Percentiles rank a stretch among this genome's conserved stretches.
These are phyloP conservation scores for Annulohypoxylon nitens DNA, from an alignment of 495 filamentous ascomycete genomes.

Conservation along the genomic window DNA sequence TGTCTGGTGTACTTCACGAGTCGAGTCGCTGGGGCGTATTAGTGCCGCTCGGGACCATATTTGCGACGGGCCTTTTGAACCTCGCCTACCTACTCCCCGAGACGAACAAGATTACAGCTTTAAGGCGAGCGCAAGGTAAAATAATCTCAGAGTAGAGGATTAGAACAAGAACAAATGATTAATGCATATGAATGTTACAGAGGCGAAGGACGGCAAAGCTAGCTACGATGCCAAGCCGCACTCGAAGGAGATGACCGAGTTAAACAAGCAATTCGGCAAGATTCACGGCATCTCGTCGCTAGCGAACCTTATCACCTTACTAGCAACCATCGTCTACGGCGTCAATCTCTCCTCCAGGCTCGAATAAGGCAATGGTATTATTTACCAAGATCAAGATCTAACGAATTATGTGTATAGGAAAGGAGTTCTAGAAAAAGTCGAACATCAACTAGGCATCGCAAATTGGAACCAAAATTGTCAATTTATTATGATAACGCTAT, in stretches of 20 bases:
- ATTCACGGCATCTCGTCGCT: conserved; percentile 84
- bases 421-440: not conserved
- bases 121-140: conserved; percentile 81
- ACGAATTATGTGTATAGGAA: conserved; percentile 32
- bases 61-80: conserved; percentile 75
- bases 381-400: not conserved
- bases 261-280: conserved; percentile 84
- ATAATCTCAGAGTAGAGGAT: not conserved
- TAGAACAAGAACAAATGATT: conserved; percentile 9
- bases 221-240: conserved; percentile 80
- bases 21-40: conserved; percentile 70
- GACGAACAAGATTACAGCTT: conserved; percentile 77
- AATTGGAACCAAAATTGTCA: conserved; percentile 20
- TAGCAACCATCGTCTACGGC: conserved; percentile 80
- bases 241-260: conserved; percentile 80
- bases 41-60: conserved; percentile 73
- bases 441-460: conserved; percentile 1
- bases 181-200: conserved; percentile 42
- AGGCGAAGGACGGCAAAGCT: conserved; percentile 80
- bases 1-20: conserved; percentile 68
- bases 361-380: conserved; percentile 32
- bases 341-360: conserved; percentile 72
- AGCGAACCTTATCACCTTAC: conserved; percentile 76
- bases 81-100: conserved; percentile 74
- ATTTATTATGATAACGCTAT: conserved; percentile 27